A percentile compares a stretch with the other conserved stretches of the same genome.
phyloP scores from a whole-genome alignment of 2,329 filamentous ascomycete species.

The Albophoma yamanashiensis region DNA sequence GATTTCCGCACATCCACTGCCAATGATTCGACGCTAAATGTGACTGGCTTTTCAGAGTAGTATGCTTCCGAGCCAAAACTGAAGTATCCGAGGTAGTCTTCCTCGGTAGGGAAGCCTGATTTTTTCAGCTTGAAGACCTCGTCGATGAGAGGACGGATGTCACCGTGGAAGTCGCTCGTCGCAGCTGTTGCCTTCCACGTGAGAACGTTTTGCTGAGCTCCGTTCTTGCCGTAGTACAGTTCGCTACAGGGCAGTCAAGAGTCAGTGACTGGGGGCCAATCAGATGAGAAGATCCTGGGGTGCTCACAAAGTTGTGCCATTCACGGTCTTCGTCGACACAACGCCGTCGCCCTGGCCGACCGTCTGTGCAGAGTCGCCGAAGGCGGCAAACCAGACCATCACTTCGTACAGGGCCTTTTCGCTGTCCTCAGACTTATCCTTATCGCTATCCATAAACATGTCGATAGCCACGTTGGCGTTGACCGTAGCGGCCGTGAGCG shows the following conservation, averaged over 20 bases:
- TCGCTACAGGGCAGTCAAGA: constrained; percentile 13
- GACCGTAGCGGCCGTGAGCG: constrained; percentile 23
- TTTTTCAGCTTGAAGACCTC: constrained; percentile 23
- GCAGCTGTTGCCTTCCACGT: constrained; percentile 33
- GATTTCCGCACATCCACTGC: constrained; percentile 22
- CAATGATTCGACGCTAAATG: constrained; percentile 31
- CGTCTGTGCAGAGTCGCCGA: constrained; percentile 34
- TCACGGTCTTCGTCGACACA: constrained; percentile 22
- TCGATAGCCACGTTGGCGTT: constrained; percentile 48
- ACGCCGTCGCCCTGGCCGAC: constrained; percentile 27
- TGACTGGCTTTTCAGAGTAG: constrained; percentile 30
- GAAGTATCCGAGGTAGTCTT: constrained; percentile 40
- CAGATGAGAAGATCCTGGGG: background rate
- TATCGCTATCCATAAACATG: constrained; percentile 43
- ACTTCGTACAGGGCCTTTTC: constrained; percentile 36
- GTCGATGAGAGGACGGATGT: constrained; percentile 33
- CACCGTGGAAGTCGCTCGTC: constrained; percentile 31
- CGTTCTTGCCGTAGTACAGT: constrained; percentile 31
- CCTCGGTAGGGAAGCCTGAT: constrained; percentile 22
- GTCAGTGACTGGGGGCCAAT: background rate
- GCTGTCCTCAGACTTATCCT: constrained; percentile 26
- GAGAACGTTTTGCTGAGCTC: constrained; percentile 29
- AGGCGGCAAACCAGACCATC: constrained; percentile 45
- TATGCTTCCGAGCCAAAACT: constrained; percentile 41
- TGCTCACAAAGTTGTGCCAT: constrained; percentile 31